Evolutionary conservation across 2,329 filamentous ascomycete genomes (phyloP), one percentile per base, ranked within the genome.

Genomic region (Fusarium fujikuroi): DNA sequence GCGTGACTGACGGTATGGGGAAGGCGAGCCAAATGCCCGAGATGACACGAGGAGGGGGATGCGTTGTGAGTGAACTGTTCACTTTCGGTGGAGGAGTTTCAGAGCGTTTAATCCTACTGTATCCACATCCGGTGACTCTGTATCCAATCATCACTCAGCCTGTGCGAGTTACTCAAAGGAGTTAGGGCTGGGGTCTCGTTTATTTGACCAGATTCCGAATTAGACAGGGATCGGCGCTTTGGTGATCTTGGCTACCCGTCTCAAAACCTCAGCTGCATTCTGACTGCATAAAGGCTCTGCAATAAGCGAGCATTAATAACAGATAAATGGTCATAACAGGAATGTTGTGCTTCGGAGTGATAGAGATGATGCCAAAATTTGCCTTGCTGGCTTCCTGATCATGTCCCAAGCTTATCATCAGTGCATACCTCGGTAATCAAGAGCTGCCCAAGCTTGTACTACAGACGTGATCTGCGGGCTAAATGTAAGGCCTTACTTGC

Each of bases 131-230:
- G 5, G 1, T 11, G 39, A 14, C 30, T 15, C 16, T 25, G 1
- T 14, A 15, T 4, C 70, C 70, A 73, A 73, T 73, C 47, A 70
- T 14, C 19, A 21, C 10, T 5, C 14, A 5, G 19, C 12, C 34
- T 62, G 60, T 70, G 65, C 70, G 70, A 73, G 58, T 70, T 73
- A 49, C 70, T 63, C 19, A 18, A 70, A 62, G 14, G 12, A 36
- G 70, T 49, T 66, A 70, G 54, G 43, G 15, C 15, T 28, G 19
- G 28, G 36, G 34, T 16, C 4, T 32, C 40, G 39, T 44, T 36
- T 58, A 32, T 50, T 50, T 36, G 42, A n/a, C 42, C 25, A n/a
- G n/a, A 37, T 40, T 40, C 60, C 40, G 3, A 25, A 47, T 58
- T 12, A 9, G 36, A 52, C n/a, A 66, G 47, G 37, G 63, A 66